Conservation (phyloP, 768 basidiomycete species). For the Collybia nuda region DNA sequence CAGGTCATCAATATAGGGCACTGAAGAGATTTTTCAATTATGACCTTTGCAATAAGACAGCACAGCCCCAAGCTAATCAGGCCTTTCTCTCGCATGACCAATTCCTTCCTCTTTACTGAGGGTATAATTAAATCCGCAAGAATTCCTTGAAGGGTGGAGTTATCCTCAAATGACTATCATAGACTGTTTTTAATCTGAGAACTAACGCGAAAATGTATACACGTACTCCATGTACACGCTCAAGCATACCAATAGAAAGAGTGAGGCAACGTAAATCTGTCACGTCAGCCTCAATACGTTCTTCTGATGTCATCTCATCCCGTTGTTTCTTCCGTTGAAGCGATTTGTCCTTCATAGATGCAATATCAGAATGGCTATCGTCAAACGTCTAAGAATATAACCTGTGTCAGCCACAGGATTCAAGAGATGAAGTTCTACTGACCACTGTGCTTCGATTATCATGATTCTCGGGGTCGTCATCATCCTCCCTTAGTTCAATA, state of each 20-base stretch:
- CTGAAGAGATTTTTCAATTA: neutral
- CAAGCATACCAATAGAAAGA: constrained; percentile 84
- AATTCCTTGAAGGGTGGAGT: constrained; percentile 79
- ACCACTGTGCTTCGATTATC: constrained; percentile 24
- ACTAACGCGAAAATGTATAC: constrained; percentile 13
- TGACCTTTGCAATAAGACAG: constrained; percentile 79
- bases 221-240: constrained; percentile 86
- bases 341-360: constrained; percentile 26
- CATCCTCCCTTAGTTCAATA: constrained; percentile 63
- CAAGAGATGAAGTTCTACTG: neutral
- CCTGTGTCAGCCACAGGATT: neutral
- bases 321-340: constrained; percentile 46
- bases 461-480: constrained; percentile 29
- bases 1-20: neutral
- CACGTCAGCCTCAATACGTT: constrained; percentile 61
- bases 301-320: constrained; percentile 60
- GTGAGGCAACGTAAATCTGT: constrained; percentile 82
- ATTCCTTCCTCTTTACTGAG: constrained; percentile 85
- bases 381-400: constrained; percentile 14
- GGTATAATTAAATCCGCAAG: constrained; percentile 88
- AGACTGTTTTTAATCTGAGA: constrained; percentile 13
- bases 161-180: constrained; percentile 71
- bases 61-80: constrained; percentile 80
- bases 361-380: constrained; percentile 25
- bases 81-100: constrained; percentile 77